phyloP scores from a whole-genome alignment of 225 moss, liverwort and hornwort genomes.

The Pseudoscleropodium purum region DNA sequence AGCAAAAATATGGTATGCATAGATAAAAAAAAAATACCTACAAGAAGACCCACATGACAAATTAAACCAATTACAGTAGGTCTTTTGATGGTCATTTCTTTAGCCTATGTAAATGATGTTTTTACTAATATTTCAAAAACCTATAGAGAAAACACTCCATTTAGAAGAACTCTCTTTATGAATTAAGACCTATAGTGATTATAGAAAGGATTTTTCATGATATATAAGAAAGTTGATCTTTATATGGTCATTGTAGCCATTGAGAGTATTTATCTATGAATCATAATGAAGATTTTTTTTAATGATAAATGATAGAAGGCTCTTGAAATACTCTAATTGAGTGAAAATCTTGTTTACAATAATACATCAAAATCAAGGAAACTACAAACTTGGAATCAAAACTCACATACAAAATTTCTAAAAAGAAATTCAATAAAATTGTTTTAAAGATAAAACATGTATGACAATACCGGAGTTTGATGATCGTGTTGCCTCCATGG shows the following conservation, averaged over 20 bases:
- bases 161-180: neutral
- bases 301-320: neutral
- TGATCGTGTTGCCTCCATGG: neutral
- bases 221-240: neutral
- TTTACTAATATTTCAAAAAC: neutral
- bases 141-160: fast-evolving
- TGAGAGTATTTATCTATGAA: neutral
- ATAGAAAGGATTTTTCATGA: fast-evolving
- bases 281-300: neutral
- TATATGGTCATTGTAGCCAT: neutral
- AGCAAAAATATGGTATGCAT: neutral
- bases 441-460: neutral
- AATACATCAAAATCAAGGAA: neutral
- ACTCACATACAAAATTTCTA: fast-evolving
- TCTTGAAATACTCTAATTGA: neutral
- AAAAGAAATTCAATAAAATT: neutral
- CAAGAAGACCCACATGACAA: fast-evolving
- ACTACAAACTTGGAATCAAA: too few relatives aligned
- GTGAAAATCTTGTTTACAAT: neutral
- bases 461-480: neutral
- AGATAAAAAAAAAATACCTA: fast-evolving
- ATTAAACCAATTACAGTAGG: neutral
- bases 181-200: too few relatives aligned
- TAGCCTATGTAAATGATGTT: neutral
- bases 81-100: neutral